Percentiles rank a stretch among this genome's conserved stretches.
Conservation (phyloP, 768 basidiomycete species). For the Strobilomyces confusus region DNA sequence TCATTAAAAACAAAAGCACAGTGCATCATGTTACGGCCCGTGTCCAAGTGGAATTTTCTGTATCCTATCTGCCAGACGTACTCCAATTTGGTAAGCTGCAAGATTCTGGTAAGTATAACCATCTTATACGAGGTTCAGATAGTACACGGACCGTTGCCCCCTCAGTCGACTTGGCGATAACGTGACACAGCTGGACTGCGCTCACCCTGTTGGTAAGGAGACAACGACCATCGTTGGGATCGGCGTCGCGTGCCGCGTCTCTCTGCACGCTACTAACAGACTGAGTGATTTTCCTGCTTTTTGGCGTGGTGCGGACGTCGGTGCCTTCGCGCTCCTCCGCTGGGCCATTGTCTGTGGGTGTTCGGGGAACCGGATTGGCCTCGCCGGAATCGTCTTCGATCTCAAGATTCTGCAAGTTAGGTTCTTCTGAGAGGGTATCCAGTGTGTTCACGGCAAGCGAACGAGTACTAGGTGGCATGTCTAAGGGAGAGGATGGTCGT, state of each 20-base stretch:
- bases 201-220: not conserved
- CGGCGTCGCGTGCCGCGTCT: not conserved
- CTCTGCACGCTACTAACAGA: not conserved
- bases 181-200: not conserved
- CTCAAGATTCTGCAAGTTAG: no score
- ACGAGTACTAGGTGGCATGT: not conserved
- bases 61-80: not conserved
- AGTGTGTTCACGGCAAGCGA: not conserved
- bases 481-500: not conserved
- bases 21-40: not conserved
- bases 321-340: not conserved
- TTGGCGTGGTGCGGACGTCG: not conserved
- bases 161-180: not conserved
- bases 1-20: not conserved
- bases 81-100: not conserved
- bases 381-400: not conserved
- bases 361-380: not conserved
- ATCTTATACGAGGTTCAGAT: not conserved
- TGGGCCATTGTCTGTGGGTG: not conserved
- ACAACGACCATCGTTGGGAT: not conserved
- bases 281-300: not conserved
- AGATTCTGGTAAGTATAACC: not conserved
- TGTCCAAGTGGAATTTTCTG: not conserved
- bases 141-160: not conserved
- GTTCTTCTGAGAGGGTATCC: not conserved